Evolutionary conservation across 2,329 filamentous ascomycete genomes (phyloP), one percentile per base, ranked within the genome.

Genomic region (Alternaria consortialis): DNA sequence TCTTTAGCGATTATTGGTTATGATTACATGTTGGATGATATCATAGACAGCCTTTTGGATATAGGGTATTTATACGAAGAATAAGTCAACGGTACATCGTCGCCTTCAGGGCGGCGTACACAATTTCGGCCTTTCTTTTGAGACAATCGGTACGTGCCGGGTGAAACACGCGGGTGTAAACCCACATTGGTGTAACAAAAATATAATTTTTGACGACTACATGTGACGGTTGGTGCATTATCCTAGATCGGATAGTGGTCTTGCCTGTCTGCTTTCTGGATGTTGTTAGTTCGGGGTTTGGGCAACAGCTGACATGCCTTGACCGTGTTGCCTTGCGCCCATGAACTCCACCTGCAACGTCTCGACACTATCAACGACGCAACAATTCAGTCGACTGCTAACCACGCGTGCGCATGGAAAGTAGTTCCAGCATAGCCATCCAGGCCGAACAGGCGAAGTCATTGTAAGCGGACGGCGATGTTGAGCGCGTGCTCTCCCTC

Each of bases 1-100:
- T 29, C 31, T 54, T 51, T 46, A 48, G 56, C 37, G 46, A 51
- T 7, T 34, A 23, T 47, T 36, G 46, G 39, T 20, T 46, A 55
- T 36, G 56, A 47, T 27, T 32, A 51, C 17, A 51, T 40, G 40
- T 43, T 55, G 32, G 7, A 43, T 58, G 39, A 42, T 59, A 62
- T 46, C 44, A 27, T 54, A 59, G 50, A 53, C n/a, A 31, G 44
- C 53, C 32, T 42, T 25, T 39, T 37, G 23, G 44, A 53, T 42
- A 32, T 11, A 36, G 13, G 46, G 46, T 56, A 40, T 46, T 29
- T 17, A 32, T 23, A 25, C 32, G 27, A 39, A 44, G 32, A 43
- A 56, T 32, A 15, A 17, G 48, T 31, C 27, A 37, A 56, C 34
- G 44, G 25, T 44, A 44, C 31, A 31, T n/a, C 31, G 36, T 32